Percentiles rank a stretch among this genome's conserved stretches.
Conservation (phyloP, 2,329 filamentous ascomycete genomes). For the Cladosporium sp. region DNA sequence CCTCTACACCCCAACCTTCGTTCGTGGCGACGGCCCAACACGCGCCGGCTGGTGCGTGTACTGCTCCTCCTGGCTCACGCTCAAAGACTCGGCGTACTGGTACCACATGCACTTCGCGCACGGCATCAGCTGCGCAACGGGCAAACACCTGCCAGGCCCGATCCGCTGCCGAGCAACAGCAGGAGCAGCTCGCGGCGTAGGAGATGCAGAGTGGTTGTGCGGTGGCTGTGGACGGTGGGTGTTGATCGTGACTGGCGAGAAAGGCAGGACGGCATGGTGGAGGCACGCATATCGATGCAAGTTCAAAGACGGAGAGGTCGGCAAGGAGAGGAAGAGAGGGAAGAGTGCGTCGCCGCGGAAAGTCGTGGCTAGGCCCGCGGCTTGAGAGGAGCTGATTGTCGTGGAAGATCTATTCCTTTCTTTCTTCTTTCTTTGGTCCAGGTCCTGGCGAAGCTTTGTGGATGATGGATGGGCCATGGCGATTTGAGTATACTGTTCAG, state of each 20-base stretch:
- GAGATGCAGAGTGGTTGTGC: conserved; percentile 80
- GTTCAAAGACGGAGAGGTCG: conserved; percentile 23
- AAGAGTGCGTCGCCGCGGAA: conserved; percentile 14
- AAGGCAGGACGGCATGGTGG: conserved; percentile 92
- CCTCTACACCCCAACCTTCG: conserved; percentile 80
- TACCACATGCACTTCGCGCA: conserved; percentile 91
- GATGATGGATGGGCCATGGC: background rate
- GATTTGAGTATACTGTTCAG: conserved; percentile 11
- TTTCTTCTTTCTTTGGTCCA: background rate
- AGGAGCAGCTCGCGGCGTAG: conserved; percentile 72
- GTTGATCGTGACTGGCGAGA: conserved; percentile 79
- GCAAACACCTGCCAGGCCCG: conserved; percentile 75
- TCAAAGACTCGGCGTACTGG: conserved; percentile 92
- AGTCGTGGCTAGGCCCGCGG: background rate
- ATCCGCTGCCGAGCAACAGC: conserved; percentile 60
- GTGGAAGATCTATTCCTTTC: background rate
- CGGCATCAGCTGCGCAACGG: conserved; percentile 80
- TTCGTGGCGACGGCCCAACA: conserved; percentile 83
- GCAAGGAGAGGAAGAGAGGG: conserved; percentile 10
- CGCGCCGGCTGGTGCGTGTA: conserved; percentile 88
- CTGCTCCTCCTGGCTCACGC: conserved; percentile 84
- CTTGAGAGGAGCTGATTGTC: background rate
- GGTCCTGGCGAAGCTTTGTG: background rate
- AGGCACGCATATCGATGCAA: conserved; percentile 76
- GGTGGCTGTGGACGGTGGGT: conserved; percentile 80